Percentiles rank a stretch among this genome's conserved stretches.
These are phyloP conservation scores for Selaginella tamariscina DNA, from an alignment of 75 land plant genomes.

Conservation along the genomic window DNA sequence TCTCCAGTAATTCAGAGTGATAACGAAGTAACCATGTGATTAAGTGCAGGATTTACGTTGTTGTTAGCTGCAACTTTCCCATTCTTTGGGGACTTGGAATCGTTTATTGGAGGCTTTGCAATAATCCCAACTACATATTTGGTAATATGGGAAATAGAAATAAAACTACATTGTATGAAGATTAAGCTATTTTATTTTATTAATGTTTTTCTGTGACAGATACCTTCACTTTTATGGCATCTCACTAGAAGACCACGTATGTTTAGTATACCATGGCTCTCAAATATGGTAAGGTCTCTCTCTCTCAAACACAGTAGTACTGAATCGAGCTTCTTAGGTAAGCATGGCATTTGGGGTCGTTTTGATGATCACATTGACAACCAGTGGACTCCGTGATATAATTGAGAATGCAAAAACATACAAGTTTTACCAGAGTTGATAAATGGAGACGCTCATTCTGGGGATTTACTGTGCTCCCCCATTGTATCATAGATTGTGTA, in stretches of 20 bases:
- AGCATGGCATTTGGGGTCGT: neutral
- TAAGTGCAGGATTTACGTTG: neutral
- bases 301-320: neutral
- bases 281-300: neutral
- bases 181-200: neutral
- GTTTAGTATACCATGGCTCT: neutral
- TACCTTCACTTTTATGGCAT: neutral
- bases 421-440: no score
- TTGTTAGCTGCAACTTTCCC: constrained; percentile 1
- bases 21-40: neutral
- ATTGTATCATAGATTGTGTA: no score
- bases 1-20: neutral
- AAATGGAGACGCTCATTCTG: no score
- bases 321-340: neutral
- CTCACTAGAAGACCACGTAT: neutral
- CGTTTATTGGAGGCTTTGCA: constrained; percentile 9
- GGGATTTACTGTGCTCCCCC: no score
- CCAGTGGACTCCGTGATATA: neutral
- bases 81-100: constrained; percentile 8
- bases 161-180: no score
- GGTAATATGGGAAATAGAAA: neutral
- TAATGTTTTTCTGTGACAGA: constrained; percentile 2
- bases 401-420: no score
- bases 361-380: neutral
- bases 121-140: neutral